Percentiles rank a stretch among this genome's conserved stretches.
phyloP scores from a whole-genome alignment of 345 rosid genomes.

The Eucalyptus cloeziana region DNA sequence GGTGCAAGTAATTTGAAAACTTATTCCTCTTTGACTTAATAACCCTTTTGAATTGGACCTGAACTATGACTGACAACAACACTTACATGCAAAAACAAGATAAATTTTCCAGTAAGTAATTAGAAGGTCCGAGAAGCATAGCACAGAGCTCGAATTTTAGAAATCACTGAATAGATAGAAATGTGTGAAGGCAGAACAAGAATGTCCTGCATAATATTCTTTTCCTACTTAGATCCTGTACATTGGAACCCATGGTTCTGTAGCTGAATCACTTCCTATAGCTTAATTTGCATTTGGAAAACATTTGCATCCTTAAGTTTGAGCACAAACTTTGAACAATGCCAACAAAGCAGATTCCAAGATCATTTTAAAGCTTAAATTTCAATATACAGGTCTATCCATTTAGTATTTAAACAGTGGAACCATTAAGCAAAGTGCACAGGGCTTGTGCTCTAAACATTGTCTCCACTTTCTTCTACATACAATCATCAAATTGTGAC shows the following conservation, averaged over 20 bases:
- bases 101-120: too few relatives aligned
- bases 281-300: neutral
- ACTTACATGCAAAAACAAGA: too few relatives aligned
- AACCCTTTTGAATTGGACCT: too few relatives aligned
- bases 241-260: neutral
- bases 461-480: neutral
- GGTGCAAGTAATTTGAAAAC: too few relatives aligned
- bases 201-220: too few relatives aligned
- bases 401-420: neutral
- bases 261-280: neutral
- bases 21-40: too few relatives aligned
- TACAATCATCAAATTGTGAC: neutral
- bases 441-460: neutral
- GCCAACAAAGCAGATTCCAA: neutral
- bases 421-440: neutral
- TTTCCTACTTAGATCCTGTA: too few relatives aligned
- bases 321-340: neutral
- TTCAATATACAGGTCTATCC: neutral
- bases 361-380: neutral
- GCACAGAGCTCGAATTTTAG: too few relatives aligned
- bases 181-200: rapidly evolving
- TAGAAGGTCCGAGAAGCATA: too few relatives aligned
- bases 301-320: neutral
- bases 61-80: too few relatives aligned
- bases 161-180: too few relatives aligned